Evolutionary conservation across 306 rosid genomes (phyloP).

Genomic region (Quercus alba): DNA sequence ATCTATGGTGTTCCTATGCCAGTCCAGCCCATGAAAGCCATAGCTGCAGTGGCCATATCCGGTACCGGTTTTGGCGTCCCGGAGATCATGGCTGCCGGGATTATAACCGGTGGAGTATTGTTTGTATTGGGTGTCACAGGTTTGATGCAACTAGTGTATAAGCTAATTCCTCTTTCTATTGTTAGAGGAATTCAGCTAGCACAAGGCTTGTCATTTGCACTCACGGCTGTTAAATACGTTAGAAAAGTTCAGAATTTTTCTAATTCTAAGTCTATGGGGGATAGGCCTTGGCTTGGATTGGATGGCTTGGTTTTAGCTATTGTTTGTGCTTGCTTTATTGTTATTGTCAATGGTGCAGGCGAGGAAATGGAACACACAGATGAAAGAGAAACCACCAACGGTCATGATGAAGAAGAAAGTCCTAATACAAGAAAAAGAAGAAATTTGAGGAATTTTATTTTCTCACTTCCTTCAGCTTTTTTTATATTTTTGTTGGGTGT

Average conservation of each 20-base stretch:
- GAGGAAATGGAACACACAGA: slow-evolving; percentile 15
- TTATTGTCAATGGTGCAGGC: slow-evolving; percentile 62
- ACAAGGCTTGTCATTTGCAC: slow-evolving; percentile 68
- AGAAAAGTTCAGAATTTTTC: slow-evolving; percentile 50
- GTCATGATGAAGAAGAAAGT: slow-evolving; percentile 1
- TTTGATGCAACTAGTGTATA: slow-evolving; percentile 58
- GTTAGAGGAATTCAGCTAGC: slow-evolving; percentile 81
- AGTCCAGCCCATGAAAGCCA: slow-evolving; percentile 87
- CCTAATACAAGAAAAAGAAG: background rate
- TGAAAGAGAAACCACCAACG: background rate
- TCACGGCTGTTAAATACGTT: slow-evolving; percentile 62
- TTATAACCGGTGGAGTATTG: slow-evolving; percentile 51
- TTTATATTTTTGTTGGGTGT: slow-evolving; percentile 54
- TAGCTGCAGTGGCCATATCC: slow-evolving; percentile 62
- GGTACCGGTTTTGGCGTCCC: slow-evolving; percentile 46
- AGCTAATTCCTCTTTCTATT: slow-evolving; percentile 47
- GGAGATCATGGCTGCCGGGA: slow-evolving; percentile 80
- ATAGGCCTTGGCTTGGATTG: slow-evolving; percentile 57
- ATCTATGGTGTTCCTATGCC: slow-evolving; percentile 85
- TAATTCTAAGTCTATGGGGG: slow-evolving; percentile 34
- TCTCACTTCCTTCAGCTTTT: slow-evolving; percentile 68
- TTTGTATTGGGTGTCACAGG: slow-evolving; percentile 55
- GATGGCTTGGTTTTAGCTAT: slow-evolving; percentile 70
- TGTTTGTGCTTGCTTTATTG: slow-evolving; percentile 49
- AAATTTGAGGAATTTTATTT: slow-evolving; percentile 29